A percentile compares a stretch with the other conserved stretches of the same genome.
These are phyloP conservation scores for Entomortierella lignicola DNA, from an alignment of 192 early-diverging fungal species.

Conservation along the genomic window DNA sequence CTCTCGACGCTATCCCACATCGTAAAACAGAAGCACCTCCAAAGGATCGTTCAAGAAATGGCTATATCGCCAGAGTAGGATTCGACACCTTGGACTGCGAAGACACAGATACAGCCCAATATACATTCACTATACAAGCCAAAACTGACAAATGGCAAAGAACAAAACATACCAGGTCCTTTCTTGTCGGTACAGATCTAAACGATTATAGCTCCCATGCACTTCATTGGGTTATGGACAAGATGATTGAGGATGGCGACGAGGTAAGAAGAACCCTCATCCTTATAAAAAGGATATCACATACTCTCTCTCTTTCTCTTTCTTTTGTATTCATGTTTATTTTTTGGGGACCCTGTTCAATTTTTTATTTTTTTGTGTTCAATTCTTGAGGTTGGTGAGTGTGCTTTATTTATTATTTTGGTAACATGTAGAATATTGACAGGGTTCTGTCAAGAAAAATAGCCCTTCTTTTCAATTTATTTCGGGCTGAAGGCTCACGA, in stretches of 20 bases:
- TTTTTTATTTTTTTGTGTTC: too few species aligned
- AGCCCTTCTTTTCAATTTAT: too few species aligned
- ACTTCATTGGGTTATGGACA: constrained; percentile 61
- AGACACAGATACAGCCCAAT: constrained; percentile 53
- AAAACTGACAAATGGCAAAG: constrained; percentile 57
- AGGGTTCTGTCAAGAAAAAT: too few species aligned
- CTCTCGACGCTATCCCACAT: background rate
- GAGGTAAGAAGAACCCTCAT: constrained; percentile 46
- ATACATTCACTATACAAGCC: constrained; percentile 61
- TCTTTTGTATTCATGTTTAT: too few species aligned
- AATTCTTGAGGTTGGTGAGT: too few species aligned
- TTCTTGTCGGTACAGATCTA: constrained; percentile 65
- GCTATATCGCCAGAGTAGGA: constrained; percentile 36
- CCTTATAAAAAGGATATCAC: background rate
- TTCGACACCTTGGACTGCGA: constrained; percentile 40
- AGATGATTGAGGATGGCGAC: constrained; percentile 67
- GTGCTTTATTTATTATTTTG: too few species aligned
- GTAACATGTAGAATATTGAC: too few species aligned
- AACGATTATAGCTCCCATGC: constrained; percentile 64
- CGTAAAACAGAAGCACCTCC: constrained; percentile 19
- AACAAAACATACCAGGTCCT: constrained; percentile 53
- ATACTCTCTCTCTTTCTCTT: too few species aligned
- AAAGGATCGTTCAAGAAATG: constrained; percentile 38
- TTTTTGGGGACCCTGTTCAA: too few species aligned
- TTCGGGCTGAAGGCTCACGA: too few species aligned